Evolutionary conservation across 2,329 filamentous ascomycete genomes (phyloP).

Genomic region (Pestalotiopsis sp.): DNA sequence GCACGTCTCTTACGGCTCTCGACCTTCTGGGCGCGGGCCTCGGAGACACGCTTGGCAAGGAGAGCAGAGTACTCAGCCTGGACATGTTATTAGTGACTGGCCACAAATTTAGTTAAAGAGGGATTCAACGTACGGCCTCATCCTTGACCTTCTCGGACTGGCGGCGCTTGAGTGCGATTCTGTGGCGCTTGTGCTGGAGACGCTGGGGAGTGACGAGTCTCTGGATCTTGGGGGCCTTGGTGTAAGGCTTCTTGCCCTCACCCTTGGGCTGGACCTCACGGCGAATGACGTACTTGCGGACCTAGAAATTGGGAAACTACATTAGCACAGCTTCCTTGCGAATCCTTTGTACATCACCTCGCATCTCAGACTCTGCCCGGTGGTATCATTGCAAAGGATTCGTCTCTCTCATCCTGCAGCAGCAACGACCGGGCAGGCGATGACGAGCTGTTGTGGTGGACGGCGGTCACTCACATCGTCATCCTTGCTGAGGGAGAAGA

Average conservation of each 20-base stretch:
- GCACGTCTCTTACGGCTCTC: slow-evolving; percentile 96
- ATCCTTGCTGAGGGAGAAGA: slow-evolving; percentile 99
- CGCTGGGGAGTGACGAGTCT: slow-evolving; percentile 98
- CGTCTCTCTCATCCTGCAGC: slow-evolving; percentile 36
- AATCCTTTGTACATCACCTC: slow-evolving; percentile 18
- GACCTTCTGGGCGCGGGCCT: slow-evolving; percentile 91
- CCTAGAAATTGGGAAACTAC: slow-evolving; percentile 50
- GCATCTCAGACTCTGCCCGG: slow-evolving; percentile 37
- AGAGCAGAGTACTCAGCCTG: slow-evolving; percentile 97
- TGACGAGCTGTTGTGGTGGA: slow-evolving; percentile 58
- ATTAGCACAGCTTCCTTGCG: slow-evolving; percentile 33
- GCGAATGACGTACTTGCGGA: slow-evolving; percentile 99
- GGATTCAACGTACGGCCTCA: slow-evolving; percentile 77
- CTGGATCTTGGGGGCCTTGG: slow-evolving; percentile 99
- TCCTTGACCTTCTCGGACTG: slow-evolving; percentile 97
- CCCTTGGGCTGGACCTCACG: slow-evolving; percentile 96
- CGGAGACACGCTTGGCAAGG: slow-evolving; percentile 93
- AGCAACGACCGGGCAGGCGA: slow-evolving; percentile 66
- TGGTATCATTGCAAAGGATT: slow-evolving; percentile 50
- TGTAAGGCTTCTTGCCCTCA: slow-evolving; percentile 97
- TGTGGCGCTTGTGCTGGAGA: slow-evolving; percentile 99
- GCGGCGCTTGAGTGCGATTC: slow-evolving; percentile 96
- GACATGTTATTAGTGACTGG: not conserved
- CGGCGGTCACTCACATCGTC: slow-evolving; percentile 85
- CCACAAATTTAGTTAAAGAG: not conserved